Evolutionary conservation across 202 grass and related monocot species (phyloP), one percentile per base, ranked within the genome.

Genomic region (Carex arenaria): DNA sequence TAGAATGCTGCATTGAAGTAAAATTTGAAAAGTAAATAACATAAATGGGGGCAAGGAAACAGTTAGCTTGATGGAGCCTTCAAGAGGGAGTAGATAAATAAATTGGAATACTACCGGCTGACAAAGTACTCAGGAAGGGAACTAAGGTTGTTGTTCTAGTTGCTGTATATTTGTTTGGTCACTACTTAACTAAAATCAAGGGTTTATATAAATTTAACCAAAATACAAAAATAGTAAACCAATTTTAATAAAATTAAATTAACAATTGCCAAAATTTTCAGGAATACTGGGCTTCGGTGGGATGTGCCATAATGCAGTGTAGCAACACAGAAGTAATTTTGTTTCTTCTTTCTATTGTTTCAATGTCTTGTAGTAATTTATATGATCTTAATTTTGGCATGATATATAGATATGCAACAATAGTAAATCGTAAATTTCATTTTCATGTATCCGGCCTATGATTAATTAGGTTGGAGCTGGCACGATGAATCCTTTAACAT

Each of bases 251-350:
- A 57, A 53, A 77, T 77, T 34, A 57, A 77, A 10, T 70, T 56
- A 51, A 62, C 28, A 62, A 66, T 53, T 57, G 30, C 53, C 31
- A 15, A 13, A 9, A 68, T 56, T 30, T 88, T 54, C 88, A 94
- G 95, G 92, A 98, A 57, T 98, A 94, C 69, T 98, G 95, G 95
- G 95, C 92, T 86, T 98, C 95, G 7, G 89, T 98, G 5, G 95
- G 92, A 15, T 98, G 95, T 83, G 87, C 95, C 4, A 85, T 98
- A 61, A 98, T 98, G 95, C 95, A 98, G 68, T 98, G 95, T 36
- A 98, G 95, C 87, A 98, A 98, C 80, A 98, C 95, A 9, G 95
- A 98, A 82, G 94, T 93, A 67, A 63, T 19, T 18, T 4, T 43
- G 14, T 54, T 32, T 13, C 22, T 47, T 40, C n/a, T 14, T 56